Percentiles rank a stretch among this genome's conserved stretches.
phyloP scores from a whole-genome alignment of 2,329 filamentous ascomycete genomes.

The Calonectria ilicicola region DNA sequence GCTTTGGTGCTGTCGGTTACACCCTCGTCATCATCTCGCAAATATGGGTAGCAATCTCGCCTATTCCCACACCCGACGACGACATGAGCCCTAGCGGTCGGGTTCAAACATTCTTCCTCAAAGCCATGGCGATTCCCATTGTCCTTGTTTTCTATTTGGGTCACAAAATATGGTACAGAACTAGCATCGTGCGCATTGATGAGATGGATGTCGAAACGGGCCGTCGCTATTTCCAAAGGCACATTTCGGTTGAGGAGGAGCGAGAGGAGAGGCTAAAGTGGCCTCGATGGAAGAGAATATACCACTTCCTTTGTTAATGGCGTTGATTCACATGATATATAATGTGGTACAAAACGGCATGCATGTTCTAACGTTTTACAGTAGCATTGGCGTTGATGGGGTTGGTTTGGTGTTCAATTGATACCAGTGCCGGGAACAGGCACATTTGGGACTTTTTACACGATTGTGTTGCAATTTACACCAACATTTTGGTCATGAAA shows the following conservation, averaged over 20 bases:
- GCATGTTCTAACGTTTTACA: constrained; percentile 7
- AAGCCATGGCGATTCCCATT: constrained; percentile 77
- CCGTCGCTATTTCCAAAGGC: constrained; percentile 84
- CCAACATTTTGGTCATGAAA: neutral
- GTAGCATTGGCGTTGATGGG: constrained; percentile 21
- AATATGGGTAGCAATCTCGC: constrained; percentile 88
- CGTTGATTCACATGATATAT: neutral
- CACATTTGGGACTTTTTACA: neutral
- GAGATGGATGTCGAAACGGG: constrained; percentile 93
- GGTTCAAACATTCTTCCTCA: constrained; percentile 77
- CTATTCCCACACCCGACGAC: constrained; percentile 65
- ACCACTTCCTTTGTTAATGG: constrained; percentile 76
- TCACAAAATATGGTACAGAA: constrained; percentile 82
- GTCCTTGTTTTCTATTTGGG: constrained; percentile 74
- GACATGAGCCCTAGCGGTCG: constrained; percentile 57
- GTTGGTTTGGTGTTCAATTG: constrained; percentile 20
- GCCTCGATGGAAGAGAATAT: constrained; percentile 82
- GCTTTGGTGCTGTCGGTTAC: constrained; percentile 84
- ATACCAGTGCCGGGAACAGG: constrained; percentile 11
- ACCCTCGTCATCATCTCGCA: constrained; percentile 81
- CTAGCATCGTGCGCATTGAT: constrained; percentile 71
- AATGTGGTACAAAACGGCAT: neutral
- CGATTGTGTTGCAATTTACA: neutral
- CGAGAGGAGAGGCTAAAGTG: constrained; percentile 76
- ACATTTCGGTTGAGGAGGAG: constrained; percentile 83